Evolutionary conservation across 768 basidiomycete species (phyloP).

Genomic region (Suillus americanus): DNA sequence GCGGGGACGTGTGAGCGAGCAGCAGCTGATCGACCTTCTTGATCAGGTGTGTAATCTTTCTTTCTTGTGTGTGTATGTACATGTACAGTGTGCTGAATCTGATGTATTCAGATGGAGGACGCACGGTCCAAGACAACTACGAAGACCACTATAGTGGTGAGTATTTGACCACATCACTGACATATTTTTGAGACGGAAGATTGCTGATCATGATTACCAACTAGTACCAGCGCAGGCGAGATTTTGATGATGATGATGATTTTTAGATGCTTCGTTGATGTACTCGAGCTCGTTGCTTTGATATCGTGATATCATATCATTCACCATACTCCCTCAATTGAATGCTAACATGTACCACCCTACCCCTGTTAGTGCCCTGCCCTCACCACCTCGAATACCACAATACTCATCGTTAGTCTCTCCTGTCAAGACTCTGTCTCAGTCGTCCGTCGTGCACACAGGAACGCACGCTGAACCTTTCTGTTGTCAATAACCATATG

Average conservation of each 20-base stretch:
- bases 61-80: neutral
- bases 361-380: neutral
- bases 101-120: conserved; percentile 48
- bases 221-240: conserved; percentile 66
- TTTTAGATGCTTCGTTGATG: conserved; percentile 23
- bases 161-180: conserved; percentile 10
- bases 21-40: conserved; percentile 80
- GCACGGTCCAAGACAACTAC: conserved; percentile 46
- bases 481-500: neutral
- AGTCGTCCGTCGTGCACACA: neutral
- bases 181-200: conserved; percentile 7
- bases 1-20: conserved; percentile 72
- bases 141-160: conserved; percentile 60
- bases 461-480: neutral
- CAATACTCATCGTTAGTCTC: no score
- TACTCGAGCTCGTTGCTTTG: neutral
- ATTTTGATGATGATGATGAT: conserved; percentile 68
- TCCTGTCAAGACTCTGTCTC: neutral
- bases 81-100: neutral
- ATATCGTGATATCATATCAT: neutral
- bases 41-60: conserved; percentile 63
- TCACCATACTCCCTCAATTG: neutral
- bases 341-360: neutral
- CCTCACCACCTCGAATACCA: neutral
- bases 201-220: conserved; percentile 7